Conservation (phyloP, 2,329 filamentous ascomycete species). For the Aspergillus viridinutans region DNA sequence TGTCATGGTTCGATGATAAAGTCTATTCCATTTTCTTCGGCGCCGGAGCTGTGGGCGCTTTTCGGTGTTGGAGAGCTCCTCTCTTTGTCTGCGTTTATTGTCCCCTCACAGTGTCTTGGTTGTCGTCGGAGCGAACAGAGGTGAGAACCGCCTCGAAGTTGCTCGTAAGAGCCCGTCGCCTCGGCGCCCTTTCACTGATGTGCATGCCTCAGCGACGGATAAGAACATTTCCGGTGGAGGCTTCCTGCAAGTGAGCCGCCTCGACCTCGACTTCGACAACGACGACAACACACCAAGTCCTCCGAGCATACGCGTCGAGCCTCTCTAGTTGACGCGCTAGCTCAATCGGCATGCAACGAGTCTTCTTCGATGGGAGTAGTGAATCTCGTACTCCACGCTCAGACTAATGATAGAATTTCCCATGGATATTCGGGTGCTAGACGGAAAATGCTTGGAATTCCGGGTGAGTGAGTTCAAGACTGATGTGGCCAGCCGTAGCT, state of each 20-base stretch:
- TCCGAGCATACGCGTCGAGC: not conserved
- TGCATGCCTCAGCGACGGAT: not conserved
- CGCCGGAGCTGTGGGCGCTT: not conserved
- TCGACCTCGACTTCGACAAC: not conserved
- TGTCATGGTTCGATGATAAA: not conserved
- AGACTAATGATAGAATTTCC: not conserved
- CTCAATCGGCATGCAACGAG: not conserved
- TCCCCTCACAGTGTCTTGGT: not conserved
- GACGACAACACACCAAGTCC: not conserved
- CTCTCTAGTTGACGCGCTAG: not conserved
- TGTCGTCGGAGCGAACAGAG: not conserved
- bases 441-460: not conserved
- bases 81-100: not conserved
- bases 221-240: not conserved
- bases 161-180: not conserved
- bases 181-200: not conserved
- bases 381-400: not conserved
- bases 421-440: not conserved
- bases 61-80: not conserved
- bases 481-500: constrained; percentile 17
- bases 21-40: not conserved
- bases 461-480: constrained; percentile 7
- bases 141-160: not conserved
- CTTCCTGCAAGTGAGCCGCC: not conserved
- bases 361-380: not conserved